phyloP scores from a whole-genome alignment of 352 stramenopile species.

The Pythium rishiriense region DNA sequence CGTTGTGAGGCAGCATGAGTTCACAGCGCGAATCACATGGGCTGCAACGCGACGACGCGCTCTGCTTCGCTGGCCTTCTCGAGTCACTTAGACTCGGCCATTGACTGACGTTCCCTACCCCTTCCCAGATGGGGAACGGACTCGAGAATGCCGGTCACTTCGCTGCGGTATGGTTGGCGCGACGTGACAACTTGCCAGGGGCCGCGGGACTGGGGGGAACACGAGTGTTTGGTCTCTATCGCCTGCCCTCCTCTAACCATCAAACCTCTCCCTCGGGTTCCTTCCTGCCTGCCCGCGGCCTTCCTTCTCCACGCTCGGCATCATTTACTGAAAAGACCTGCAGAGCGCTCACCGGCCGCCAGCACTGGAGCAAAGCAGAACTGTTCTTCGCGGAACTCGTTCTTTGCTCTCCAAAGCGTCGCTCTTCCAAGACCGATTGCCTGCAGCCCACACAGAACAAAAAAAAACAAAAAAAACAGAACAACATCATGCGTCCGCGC shows the following conservation, averaged over 20 bases:
- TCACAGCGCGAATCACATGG: background rate
- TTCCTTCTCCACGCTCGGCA: background rate
- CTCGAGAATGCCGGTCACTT: slow-evolving; percentile 19
- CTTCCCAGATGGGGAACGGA: slow-evolving; percentile 24
- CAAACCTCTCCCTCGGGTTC: background rate
- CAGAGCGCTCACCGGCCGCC: slow-evolving; percentile 15
- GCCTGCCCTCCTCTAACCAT: slow-evolving; percentile 13
- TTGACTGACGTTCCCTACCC: slow-evolving; percentile 13
- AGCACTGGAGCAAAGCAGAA: background rate
- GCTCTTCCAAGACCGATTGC: background rate
- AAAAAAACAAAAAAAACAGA: slow-evolving; percentile 8
- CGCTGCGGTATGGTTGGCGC: slow-evolving; percentile 10
- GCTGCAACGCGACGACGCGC: slow-evolving; percentile 8
- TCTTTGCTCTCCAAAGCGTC: background rate
- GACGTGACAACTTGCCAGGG: slow-evolving; percentile 23
- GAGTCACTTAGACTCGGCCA: background rate
- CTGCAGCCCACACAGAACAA: background rate
- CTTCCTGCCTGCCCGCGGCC: background rate
- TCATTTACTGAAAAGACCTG: slow-evolving; percentile 29
- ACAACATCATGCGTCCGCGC: slow-evolving; percentile 55
- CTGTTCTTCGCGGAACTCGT: background rate
- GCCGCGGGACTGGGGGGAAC: slow-evolving; percentile 9
- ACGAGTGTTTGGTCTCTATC: slow-evolving; percentile 6
- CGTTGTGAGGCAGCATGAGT: slow-evolving; percentile 6
- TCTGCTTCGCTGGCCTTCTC: slow-evolving; percentile 1